Conservation (phyloP, 1,284 basidiomycete species). For the Cutaneotrichosporon sp. region DNA sequence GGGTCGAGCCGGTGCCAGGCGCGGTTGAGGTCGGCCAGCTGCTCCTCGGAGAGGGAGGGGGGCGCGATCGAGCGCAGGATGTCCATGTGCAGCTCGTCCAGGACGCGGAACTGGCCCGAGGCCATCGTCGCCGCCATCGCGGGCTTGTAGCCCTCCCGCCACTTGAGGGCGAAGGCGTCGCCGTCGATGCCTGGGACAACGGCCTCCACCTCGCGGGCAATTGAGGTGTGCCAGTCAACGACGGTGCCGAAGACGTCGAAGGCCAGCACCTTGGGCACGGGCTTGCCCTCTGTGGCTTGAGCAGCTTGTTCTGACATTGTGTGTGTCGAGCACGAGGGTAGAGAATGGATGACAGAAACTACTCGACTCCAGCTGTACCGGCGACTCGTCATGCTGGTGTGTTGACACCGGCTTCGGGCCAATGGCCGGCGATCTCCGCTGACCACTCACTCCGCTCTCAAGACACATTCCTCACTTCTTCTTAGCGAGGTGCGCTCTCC, state of each 20-base stretch:
- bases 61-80: slow-evolving; percentile 15
- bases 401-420: too few relatives aligned
- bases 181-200: slow-evolving; percentile 11
- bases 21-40: slow-evolving; percentile 13
- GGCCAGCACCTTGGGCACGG: slow-evolving; percentile 9
- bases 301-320: neutral
- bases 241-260: slow-evolving; percentile 26
- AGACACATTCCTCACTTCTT: too few relatives aligned
- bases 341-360: too few relatives aligned
- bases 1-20: slow-evolving; percentile 20
- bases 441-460: too few relatives aligned
- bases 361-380: too few relatives aligned
- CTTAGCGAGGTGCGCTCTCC: too few relatives aligned
- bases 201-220: slow-evolving; percentile 5
- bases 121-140: slow-evolving; percentile 19
- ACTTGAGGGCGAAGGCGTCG: slow-evolving; percentile 17
- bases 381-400: too few relatives aligned
- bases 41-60: neutral
- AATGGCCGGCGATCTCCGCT: too few relatives aligned
- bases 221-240: slow-evolving; percentile 23
- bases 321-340: neutral
- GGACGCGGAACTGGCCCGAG: slow-evolving; percentile 9
- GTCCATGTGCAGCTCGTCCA: slow-evolving; percentile 20
- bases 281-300: neutral
- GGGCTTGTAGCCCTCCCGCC: slow-evolving; percentile 15